Base-by-base conservation (phyloP, 805 yeast genomes). In the Saturnispora dispora region DNA sequence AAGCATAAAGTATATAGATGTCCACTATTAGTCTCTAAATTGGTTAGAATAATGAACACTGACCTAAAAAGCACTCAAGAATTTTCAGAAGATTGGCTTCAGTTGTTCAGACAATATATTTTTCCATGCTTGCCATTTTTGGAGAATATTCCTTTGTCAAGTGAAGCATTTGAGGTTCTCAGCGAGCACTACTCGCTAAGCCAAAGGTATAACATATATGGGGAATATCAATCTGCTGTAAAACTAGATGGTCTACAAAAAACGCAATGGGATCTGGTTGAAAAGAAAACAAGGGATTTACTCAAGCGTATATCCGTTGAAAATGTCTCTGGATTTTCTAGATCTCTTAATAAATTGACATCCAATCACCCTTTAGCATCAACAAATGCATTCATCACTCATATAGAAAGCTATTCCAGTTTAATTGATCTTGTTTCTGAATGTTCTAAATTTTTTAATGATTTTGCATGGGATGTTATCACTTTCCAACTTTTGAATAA, bases 361-460 rank as follows among this genome's bases (percentile, higher is more conserved):
- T 82, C 79, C 53, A 68, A 85, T 1, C 88, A 88, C 63, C 97
- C 98, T 2, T 63, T 89, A 18, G 84, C 95, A 2, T 79, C 89
- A 13, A 77, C 90, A 43, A 68, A 78, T 22, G 82, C 86, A 0
- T 75, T 87, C 45, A 72, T 90, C 10, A 79, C 80, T 45, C 96
- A 88, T 61, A 80, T 91, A 56, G 98, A 91, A 65, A 88, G 93
- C 69, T 91, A 91, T 63, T 96, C 85, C 61, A 91, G 91, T 61
- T 76, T 91, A 55, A 85, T 83, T 44, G 81, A 79, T 37, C 71
- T 91, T 52, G 81, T 91, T 6, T 89, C 88, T 9, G 83, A 83
- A 45, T 79, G 93, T 6, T 88, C 96, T 0, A 71, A 80, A 40
- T 83, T 79, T 60, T 88, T 88, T 63, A 83, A 82, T 47, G 75